Base-by-base conservation (phyloP, 805 yeast genomes). In the Kodamaea neixiangensis region DNA sequence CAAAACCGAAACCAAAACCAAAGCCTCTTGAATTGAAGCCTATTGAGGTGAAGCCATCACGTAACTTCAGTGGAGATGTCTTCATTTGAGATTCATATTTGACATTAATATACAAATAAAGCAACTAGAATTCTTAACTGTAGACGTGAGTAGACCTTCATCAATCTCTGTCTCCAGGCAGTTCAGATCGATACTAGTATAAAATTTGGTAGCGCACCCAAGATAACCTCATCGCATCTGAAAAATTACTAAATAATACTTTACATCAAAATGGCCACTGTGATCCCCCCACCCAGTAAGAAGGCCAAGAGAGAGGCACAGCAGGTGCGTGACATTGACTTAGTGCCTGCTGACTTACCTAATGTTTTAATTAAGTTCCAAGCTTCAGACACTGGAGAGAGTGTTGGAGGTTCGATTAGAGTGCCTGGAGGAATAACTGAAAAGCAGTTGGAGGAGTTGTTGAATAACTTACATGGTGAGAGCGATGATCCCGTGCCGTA, bases 251-350 rank as follows among this genome's bases (percentile, higher is more conserved):
- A 34, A 17, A 25, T 31, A 34, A 14, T 31, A 31, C 19, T 33
- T 13, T 29, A 25, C 34, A 33, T 29, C 15, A 15, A 13, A 37
- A 92, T 93, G 98, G 94, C 98, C 47, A 94, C 98, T 0, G 76
- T 89, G 41, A 68, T 94, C 44, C 99, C 99, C 20, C 98, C 97
- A 38, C 96, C 89, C 17, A 86, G 96, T 1, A 93, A 94, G 68
- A 89, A 84, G 64, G 96, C 89, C 65, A 88, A 80, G 68, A 82
- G 83, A 64, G 88, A 79, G 55, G 96, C 96, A 3, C 97, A 91
- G 65, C 77, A 81, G 65, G 88, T 89, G 7, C 82, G 86, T 50
- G 93, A 87, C 47, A 86, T 87, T 21, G 85, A 82, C 47, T 67
- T 87, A 9, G 72, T 87, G 14, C 97, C 97, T 1, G 74, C 66